Evolutionary conservation across 108 stramenopile species (phyloP).

Genomic region (Nannochloropsis gaditana): DNA sequence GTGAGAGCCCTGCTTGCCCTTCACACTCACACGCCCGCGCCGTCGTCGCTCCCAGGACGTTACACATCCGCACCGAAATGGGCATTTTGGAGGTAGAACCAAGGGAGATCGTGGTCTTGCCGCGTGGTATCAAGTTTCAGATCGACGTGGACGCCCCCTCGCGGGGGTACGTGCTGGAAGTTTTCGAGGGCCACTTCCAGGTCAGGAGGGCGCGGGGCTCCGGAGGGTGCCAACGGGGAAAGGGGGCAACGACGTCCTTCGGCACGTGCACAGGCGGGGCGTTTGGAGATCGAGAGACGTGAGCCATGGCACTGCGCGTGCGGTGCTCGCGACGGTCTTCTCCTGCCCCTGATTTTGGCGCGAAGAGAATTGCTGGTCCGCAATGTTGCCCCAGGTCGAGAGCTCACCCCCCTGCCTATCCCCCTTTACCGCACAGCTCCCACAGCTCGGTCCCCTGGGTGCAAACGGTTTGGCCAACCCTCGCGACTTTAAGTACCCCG

Average conservation of each 20-base stretch:
- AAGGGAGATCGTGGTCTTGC: conserved; percentile 74
- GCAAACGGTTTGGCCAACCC: conserved; percentile 91
- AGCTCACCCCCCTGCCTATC: too few relatives aligned
- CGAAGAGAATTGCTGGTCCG: too few relatives aligned
- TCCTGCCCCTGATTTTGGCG: too few relatives aligned
- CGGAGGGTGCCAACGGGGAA: too few relatives aligned
- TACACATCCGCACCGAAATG: conserved; percentile 71
- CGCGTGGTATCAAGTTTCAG: conserved; percentile 72
- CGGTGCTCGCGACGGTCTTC: too few relatives aligned
- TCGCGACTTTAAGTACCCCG: conserved; percentile 74
- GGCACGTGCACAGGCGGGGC: too few relatives aligned
- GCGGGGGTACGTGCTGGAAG: conserved; percentile 81
- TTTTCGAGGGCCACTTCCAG: not conserved
- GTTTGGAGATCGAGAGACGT: too few relatives aligned
- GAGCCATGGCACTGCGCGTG: too few relatives aligned
- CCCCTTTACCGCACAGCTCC: conserved; percentile 47
- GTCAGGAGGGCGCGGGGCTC: not conserved
- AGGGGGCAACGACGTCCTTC: too few relatives aligned
- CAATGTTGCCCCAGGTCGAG: too few relatives aligned
- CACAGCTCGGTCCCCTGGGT: conserved; percentile 85
- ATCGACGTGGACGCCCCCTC: conserved; percentile 57
- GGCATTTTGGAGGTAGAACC: conserved; percentile 65
- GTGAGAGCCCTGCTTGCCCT: not conserved
- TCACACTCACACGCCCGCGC: not conserved
- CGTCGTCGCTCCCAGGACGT: conserved; percentile 20